Conservation (phyloP, 441 rosid species). For the Breynia disticha region DNA sequence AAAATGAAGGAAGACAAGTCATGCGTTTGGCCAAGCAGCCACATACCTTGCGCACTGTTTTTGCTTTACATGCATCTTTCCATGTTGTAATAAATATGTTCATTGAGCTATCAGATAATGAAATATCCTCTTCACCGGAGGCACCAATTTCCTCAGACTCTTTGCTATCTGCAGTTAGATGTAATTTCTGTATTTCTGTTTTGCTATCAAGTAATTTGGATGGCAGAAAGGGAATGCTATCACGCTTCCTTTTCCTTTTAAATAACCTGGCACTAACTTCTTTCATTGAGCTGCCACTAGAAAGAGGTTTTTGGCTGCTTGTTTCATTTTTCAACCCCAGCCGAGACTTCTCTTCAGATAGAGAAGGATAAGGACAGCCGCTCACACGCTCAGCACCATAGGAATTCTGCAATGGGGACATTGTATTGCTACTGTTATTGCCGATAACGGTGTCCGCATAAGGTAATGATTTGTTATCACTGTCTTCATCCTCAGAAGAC, state of each 20-base stretch:
- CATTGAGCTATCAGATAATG: slow-evolving; percentile 38
- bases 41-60: slow-evolving; percentile 41
- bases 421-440: slow-evolving; percentile 15
- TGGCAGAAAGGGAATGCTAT: slow-evolving; percentile 23
- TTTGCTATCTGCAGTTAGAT: slow-evolving; percentile 19
- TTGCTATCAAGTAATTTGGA: slow-evolving; percentile 34
- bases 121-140: slow-evolving; percentile 33
- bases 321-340: slow-evolving; percentile 52
- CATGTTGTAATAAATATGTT: slow-evolving; percentile 66
- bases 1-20: neutral
- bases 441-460: slow-evolving; percentile 21
- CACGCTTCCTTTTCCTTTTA: slow-evolving; percentile 48
- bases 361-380: slow-evolving; percentile 96
- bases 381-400: slow-evolving; percentile 38
- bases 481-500: slow-evolving; percentile 66
- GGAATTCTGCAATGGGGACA: slow-evolving; percentile 16
- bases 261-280: slow-evolving; percentile 10
- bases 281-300: slow-evolving; percentile 20
- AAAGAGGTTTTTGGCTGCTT: slow-evolving; percentile 19
- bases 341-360: slow-evolving; percentile 73
- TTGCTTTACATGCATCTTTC: slow-evolving; percentile 73
- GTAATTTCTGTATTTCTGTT: slow-evolving; percentile 15
- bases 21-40: neutral
- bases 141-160: slow-evolving; percentile 18
- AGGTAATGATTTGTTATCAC: slow-evolving; percentile 21